These are phyloP conservation scores for Trametes cubensis DNA, from an alignment of 768 basidiomycete species.

Conservation along the genomic window DNA sequence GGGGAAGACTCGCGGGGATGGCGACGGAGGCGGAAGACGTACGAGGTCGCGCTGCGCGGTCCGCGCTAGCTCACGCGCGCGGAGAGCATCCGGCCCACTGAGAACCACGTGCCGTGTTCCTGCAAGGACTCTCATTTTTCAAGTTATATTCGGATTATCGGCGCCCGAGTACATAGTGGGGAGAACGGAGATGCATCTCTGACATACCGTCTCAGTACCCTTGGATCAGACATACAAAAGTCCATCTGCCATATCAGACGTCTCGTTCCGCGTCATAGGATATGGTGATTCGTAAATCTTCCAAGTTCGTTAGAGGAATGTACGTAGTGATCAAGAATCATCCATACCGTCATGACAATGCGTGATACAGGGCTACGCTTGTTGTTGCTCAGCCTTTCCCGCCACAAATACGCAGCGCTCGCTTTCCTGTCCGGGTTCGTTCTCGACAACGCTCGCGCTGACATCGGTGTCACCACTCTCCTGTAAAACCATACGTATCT, in stretches of 20 bases:
- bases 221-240: too few relatives aligned
- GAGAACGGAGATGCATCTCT: too few relatives aligned
- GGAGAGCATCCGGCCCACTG: background rate
- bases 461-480: constrained; percentile 37
- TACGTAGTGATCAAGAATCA: too few relatives aligned
- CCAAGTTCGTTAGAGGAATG: too few relatives aligned
- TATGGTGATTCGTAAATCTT: too few relatives aligned
- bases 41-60: background rate
- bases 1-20: background rate
- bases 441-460: constrained; percentile 48
- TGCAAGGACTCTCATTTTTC: background rate
- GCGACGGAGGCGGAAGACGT: background rate
- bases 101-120: background rate
- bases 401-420: constrained; percentile 43
- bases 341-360: too few relatives aligned
- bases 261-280: too few relatives aligned
- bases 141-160: too few relatives aligned
- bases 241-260: too few relatives aligned
- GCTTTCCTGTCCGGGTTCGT: constrained; percentile 41
- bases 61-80: background rate
- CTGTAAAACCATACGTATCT: constrained; percentile 49
- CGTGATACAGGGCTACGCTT: constrained; percentile 33
- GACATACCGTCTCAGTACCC: too few relatives aligned
- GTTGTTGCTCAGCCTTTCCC: constrained; percentile 37
- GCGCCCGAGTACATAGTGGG: too few relatives aligned